These are phyloP conservation scores for Thelonectria blattea DNA, from an alignment of 2,329 filamentous ascomycete genomes.

Conservation along the genomic window DNA sequence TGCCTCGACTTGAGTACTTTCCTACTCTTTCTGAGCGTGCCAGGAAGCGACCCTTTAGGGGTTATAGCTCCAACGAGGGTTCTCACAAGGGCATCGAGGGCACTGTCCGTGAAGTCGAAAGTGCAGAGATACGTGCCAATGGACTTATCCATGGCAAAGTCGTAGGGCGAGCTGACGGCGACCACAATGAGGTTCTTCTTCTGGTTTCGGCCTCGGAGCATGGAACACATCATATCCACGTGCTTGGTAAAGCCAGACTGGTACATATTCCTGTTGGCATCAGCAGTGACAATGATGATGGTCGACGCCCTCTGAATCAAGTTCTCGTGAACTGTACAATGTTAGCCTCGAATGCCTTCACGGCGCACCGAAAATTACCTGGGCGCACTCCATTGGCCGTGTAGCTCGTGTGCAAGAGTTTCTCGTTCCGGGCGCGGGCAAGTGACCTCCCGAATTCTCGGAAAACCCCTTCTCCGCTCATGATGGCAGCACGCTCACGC, in stretches of 20 bases:
- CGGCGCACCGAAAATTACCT: conserved; percentile 44
- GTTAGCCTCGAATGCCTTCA: conserved; percentile 10
- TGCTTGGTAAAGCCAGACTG: conserved; percentile 96
- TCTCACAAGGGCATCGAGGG: conserved; percentile 82
- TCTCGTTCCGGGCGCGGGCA: conserved; percentile 84
- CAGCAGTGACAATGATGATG: conserved; percentile 89
- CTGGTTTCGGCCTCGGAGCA: conserved; percentile 76
- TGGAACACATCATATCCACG: conserved; percentile 92
- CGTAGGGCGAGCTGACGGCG: conserved; percentile 92
- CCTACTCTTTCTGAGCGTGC: conserved; percentile 84
- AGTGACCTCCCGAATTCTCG: conserved; percentile 85
- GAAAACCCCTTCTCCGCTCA: conserved; percentile 94
- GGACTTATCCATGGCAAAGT: conserved; percentile 90
- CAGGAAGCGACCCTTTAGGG: conserved; percentile 65
- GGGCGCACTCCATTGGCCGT: conserved; percentile 91
- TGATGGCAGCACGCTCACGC: conserved; percentile 65
- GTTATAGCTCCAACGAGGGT: conserved; percentile 79
- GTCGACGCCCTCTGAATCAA: conserved; percentile 86
- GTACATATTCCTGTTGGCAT: conserved; percentile 92
- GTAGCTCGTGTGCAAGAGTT: conserved; percentile 92
- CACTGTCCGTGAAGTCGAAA: conserved; percentile 94
- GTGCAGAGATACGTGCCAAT: conserved; percentile 95
- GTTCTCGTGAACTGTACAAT: conserved; percentile 76
- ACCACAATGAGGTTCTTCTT: conserved; percentile 92
- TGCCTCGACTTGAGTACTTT: conserved; percentile 89